Conservation (phyloP, 2,329 filamentous ascomycete genomes). For the Sporothrix globosa region DNA sequence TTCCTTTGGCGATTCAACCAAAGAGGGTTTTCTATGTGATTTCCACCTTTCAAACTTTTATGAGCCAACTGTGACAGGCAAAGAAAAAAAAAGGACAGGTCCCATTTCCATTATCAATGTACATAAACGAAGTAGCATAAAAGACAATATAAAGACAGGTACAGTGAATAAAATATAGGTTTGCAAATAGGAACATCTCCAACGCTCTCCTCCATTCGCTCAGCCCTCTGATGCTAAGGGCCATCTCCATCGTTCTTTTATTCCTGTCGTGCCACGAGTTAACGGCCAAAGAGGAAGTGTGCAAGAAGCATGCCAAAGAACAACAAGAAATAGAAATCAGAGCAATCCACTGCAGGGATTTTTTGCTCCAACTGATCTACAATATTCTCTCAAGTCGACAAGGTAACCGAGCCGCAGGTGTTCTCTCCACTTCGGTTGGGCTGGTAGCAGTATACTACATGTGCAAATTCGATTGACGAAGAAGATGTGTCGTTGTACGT, state of each 20-base stretch:
- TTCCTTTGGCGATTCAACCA: not conserved
- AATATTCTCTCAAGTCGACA: not conserved
- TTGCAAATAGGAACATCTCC: slow-evolving; percentile 20
- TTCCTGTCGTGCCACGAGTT: not conserved
- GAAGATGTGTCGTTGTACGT: not conserved
- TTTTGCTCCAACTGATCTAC: not conserved
- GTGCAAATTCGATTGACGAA: not conserved
- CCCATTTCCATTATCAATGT: slow-evolving; percentile 26
- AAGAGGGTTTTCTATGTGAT: not conserved
- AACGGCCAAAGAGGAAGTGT: not conserved
- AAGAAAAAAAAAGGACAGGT: slow-evolving; percentile 20
- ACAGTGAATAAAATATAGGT: slow-evolving; percentile 17
- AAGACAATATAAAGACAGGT: slow-evolving; percentile 24
- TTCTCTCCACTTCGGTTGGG: not conserved
- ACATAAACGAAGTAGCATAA: slow-evolving; percentile 11
- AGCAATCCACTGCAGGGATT: slow-evolving; percentile 20
- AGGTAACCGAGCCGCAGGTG: not conserved
- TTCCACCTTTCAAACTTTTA: slow-evolving; percentile 8
- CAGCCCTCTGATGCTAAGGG: not conserved
- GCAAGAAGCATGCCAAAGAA: not conserved
- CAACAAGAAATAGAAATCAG: not conserved
- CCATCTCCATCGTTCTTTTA: not conserved
- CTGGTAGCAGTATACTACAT: not conserved
- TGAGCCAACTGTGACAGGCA: slow-evolving; percentile 9
- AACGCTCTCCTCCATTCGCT: slow-evolving; percentile 23